phyloP scores from a whole-genome alignment of 345 rosid genomes.

The Eucalyptus regnans region DNA sequence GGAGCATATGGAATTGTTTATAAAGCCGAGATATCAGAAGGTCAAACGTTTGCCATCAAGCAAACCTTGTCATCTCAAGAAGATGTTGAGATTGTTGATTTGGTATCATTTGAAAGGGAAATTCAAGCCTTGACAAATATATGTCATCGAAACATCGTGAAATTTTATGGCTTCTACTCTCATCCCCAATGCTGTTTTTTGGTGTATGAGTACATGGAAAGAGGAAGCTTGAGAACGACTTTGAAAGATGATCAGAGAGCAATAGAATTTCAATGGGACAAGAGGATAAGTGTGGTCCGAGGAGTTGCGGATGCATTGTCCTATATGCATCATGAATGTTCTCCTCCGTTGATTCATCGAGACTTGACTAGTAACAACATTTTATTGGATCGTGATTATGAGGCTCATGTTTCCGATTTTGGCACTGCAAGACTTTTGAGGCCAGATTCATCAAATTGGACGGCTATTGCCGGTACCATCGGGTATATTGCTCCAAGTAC shows the following conservation, averaged over 20 bases:
- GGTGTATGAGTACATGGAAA: background rate
- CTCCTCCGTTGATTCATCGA: background rate
- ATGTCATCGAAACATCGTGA: background rate
- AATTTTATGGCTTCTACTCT: background rate
- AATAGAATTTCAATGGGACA: background rate
- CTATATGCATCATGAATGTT: background rate
- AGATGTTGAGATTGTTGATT: rapidly evolving
- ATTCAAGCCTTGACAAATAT: background rate
- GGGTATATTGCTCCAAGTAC: background rate
- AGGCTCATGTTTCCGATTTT: background rate
- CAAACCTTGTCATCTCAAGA: background rate
- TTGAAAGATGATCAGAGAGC: background rate
- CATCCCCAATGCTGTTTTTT: background rate
- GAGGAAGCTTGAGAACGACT: background rate
- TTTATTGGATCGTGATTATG: background rate
- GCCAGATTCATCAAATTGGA: background rate
- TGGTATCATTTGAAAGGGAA: background rate
- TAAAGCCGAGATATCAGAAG: background rate
- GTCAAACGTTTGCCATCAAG: background rate
- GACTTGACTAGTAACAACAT: background rate
- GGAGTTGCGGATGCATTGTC: background rate
- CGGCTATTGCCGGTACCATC: background rate
- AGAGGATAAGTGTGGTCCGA: background rate
- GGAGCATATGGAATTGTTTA: no score
- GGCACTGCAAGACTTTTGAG: background rate